Percentiles rank a stretch among this genome's conserved stretches.
Evolutionary conservation across 495 filamentous ascomycete species (phyloP).

Genomic region (Astrothelium macrocarpum): DNA sequence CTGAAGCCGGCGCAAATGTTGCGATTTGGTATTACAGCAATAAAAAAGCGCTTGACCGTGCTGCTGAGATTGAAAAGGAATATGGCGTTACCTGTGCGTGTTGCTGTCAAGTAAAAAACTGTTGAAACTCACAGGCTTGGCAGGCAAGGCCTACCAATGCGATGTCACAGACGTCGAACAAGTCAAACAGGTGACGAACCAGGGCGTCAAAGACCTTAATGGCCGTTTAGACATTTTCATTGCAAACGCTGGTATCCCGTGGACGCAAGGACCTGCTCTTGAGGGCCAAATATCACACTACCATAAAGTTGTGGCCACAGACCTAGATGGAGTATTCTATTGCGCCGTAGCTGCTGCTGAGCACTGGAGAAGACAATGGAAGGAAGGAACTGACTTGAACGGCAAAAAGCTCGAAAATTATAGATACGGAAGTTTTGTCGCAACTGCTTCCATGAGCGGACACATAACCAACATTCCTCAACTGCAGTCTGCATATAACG

Average conservation of each 20-base stretch:
- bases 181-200: slow-evolving; percentile 19
- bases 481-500: slow-evolving; percentile 69
- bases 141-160: slow-evolving; percentile 25
- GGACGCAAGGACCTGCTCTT: slow-evolving; percentile 24
- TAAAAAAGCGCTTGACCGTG: slow-evolving; percentile 57
- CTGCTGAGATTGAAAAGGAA: slow-evolving; percentile 58
- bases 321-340: slow-evolving; percentile 75
- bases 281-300: slow-evolving; percentile 45
- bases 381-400: slow-evolving; percentile 54
- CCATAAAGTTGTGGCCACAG: slow-evolving; percentile 57
- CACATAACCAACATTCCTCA: slow-evolving; percentile 87
- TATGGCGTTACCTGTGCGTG: slow-evolving; percentile 71
- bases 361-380: slow-evolving; percentile 57
- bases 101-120: not conserved
- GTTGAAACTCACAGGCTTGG: not conserved
- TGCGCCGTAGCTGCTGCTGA: slow-evolving; percentile 68
- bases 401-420: slow-evolving; percentile 60
- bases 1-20: slow-evolving; percentile 80
- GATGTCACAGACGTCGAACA: slow-evolving; percentile 23
- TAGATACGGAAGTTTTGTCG: slow-evolving; percentile 62
- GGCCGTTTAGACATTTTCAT: slow-evolving; percentile 30
- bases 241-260: slow-evolving; percentile 28
- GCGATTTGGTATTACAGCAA: slow-evolving; percentile 83
- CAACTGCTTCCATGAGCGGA: slow-evolving; percentile 72
- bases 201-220: slow-evolving; percentile 28